Percentiles rank a stretch among this genome's conserved stretches.
Conservation (phyloP, 306 rosid species). For the Medicago ruthenica region DNA sequence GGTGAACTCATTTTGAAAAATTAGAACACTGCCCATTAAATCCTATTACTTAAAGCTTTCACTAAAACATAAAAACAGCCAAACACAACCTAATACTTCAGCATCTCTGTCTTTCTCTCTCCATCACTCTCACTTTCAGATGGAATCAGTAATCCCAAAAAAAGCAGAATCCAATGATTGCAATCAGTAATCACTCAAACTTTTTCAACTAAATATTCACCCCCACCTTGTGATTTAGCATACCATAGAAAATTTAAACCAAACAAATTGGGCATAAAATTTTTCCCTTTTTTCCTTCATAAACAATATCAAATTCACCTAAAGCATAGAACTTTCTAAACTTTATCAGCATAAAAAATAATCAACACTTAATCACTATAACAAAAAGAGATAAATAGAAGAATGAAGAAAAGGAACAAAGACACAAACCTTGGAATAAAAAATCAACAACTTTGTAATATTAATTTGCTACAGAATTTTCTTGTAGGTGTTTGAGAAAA, state of each 20-base stretch:
- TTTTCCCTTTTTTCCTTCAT: neutral
- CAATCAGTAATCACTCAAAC: neutral
- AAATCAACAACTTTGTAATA: neutral
- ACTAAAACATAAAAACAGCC: slow-evolving; percentile 35
- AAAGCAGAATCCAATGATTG: slow-evolving; percentile 31
- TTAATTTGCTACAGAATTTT: neutral
- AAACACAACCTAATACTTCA: slow-evolving; percentile 42
- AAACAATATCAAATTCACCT: neutral
- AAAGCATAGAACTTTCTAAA: neutral
- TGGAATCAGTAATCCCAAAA: slow-evolving; percentile 12
- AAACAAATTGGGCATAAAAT: neutral
- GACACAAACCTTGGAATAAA: neutral
- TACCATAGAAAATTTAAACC: slow-evolving; percentile 32
- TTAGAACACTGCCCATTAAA: slow-evolving; percentile 4
- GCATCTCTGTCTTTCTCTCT: slow-evolving; percentile 32
- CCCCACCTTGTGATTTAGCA: slow-evolving; percentile 34
- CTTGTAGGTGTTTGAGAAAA: neutral
- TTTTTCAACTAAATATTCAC: slow-evolving; percentile 23
- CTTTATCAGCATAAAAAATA: neutral
- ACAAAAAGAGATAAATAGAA: neutral
- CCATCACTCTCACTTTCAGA: slow-evolving; percentile 28
- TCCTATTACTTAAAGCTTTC: slow-evolving; percentile 26
- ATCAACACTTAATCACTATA: neutral
- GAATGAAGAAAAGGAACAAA: neutral
- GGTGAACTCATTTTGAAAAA: slow-evolving; percentile 41